phyloP scores from a whole-genome alignment of 2,329 filamentous ascomycete genomes.

The Penicillium sp. region DNA sequence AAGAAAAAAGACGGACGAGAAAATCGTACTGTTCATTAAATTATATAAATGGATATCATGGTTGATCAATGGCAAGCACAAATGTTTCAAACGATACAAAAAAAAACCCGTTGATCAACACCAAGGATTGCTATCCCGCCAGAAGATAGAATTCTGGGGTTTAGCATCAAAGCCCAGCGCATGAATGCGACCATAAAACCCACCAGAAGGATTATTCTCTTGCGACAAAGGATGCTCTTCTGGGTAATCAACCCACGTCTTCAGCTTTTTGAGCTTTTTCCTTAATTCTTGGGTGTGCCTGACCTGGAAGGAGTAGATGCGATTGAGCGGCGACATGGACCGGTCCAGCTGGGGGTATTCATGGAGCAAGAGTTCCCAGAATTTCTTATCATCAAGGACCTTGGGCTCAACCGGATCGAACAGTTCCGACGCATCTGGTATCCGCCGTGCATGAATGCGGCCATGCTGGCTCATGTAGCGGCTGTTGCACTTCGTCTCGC shows the following conservation, averaged over 20 bases:
- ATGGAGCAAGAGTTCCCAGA: slow-evolving; percentile 14
- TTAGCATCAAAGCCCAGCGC: slow-evolving; percentile 15
- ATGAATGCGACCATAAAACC: slow-evolving; percentile 22
- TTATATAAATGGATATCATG: slow-evolving; percentile 5
- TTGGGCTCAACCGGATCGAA: slow-evolving; percentile 14
- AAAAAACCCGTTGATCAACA: not conserved
- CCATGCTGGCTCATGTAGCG: slow-evolving; percentile 6
- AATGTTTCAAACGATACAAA: not conserved
- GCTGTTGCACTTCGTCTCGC: slow-evolving; percentile 23
- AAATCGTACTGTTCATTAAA: not conserved
- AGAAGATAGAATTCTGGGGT: slow-evolving; percentile 11
- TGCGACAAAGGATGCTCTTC: slow-evolving; percentile 15
- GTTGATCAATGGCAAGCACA: not conserved
- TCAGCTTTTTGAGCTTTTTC: slow-evolving; percentile 17
- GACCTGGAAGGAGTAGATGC: slow-evolving; percentile 18
- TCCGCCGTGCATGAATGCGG: slow-evolving; percentile 12
- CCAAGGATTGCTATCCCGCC: slow-evolving; percentile 16
- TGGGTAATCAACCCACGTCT: slow-evolving; percentile 10
- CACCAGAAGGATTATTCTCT: slow-evolving; percentile 14
- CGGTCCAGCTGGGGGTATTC: slow-evolving; percentile 13
- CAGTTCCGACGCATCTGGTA: slow-evolving; percentile 1
- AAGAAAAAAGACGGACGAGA: not conserved
- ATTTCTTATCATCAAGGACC: slow-evolving; percentile 5
- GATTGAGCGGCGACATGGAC: slow-evolving; percentile 9
- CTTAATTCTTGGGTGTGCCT: not conserved